Base-by-base conservation (phyloP, 495 filamentous ascomycete genomes). In the Podospora pseudopauciseta region DNA sequence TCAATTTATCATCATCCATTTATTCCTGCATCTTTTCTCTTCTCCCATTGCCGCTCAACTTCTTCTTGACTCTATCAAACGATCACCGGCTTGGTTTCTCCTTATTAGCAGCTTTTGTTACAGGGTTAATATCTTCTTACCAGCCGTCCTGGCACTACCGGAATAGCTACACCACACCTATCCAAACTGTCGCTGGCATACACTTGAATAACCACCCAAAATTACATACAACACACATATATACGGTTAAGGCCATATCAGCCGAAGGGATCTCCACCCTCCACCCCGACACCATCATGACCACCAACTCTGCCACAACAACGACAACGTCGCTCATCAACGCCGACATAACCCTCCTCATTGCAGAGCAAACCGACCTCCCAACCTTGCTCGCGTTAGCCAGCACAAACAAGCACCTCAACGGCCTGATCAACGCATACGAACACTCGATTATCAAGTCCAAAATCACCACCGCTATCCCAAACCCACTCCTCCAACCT, bases 311-410 rank as follows among this genome's bases (percentile, higher is more conserved):
- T 49, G 39, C 9, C 5, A 49, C 39, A 39, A 39, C 11, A 18
- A 26, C 23, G 23, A 23, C 55, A 5, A 58, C 23, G 55, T 19
- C 55, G 9, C 20, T 58, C 55, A 58, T 58, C 55, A 63, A 54
- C 55, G 56, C 65, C 26, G 76, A 79, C 1, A n/a, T 79, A 23
- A 9, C 75, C 28, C 71, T 81, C 26, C 34, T 23, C 16, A 44
- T 78, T n/a, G 76, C 73, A 13, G 67, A 76, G 54, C 39, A 65
- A 0, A 44, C 70, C 23, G 72, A 80, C 34, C 16, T 72, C 23
- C 39, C 65, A 15, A 72, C 75, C 0, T 28, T 74, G 0, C 16
- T 54, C 4, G n/a, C 65, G 11, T 63, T 80, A 4, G 65, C 65
- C 63, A 16, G 39, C 5, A 71, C 72, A 6, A 75, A 65, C 64